Base-by-base conservation (phyloP, 1,284 basidiomycete species). In the Termitomyces sp. region DNA sequence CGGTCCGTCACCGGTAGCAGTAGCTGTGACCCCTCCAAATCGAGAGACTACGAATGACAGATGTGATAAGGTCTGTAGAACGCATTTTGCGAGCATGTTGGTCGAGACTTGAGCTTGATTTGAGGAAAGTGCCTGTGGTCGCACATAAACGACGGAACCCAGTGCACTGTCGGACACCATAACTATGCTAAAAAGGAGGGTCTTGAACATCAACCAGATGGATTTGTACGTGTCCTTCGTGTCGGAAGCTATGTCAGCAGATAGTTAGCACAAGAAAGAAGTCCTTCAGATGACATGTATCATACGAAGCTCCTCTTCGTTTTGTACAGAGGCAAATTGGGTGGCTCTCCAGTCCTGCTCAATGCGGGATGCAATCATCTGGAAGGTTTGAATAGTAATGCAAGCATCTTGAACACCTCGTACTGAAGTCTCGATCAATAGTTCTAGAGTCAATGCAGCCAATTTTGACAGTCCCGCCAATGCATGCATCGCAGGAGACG, bases 31-130 rank as follows among this genome's bases (percentile, higher is more conserved):
- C 6, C 88, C 87, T 3, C 88, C 88, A 61, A 90, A 90, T 61
- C 86, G 80, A 2, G 84, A 79, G 6, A 90, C 78, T 36, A 89
- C 77, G 61, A 87, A 87, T 0, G 87, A 80, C n/a, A 89, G 70
- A 61, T 83, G 78, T 13, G 76, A 80, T 9, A 89, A 73, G 0
- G 77, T 79, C 30, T 75, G 73, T 0, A 90, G 69, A 2, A 76
- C 73, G 9, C 72, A 67, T 5, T 78, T 67, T 1, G 83, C 78
- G 10, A 87, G 69, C 5, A 71, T 62, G 1, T 77, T 71, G 8
- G 82, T 73, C 1, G 74, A 73, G 17, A 67, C 61, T 15, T 41
- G 39, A 38, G 48, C 48, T 39, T 15, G 19, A 17, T 38, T 26
- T 30, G 59, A 56, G 47, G 56, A 48, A 45, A 58, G 21, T 7